A percentile compares a stretch with the other conserved stretches of the same genome.
Evolutionary conservation across 176 grass and related monocot species (phyloP).

Genomic region (Elaeis guineensis): DNA sequence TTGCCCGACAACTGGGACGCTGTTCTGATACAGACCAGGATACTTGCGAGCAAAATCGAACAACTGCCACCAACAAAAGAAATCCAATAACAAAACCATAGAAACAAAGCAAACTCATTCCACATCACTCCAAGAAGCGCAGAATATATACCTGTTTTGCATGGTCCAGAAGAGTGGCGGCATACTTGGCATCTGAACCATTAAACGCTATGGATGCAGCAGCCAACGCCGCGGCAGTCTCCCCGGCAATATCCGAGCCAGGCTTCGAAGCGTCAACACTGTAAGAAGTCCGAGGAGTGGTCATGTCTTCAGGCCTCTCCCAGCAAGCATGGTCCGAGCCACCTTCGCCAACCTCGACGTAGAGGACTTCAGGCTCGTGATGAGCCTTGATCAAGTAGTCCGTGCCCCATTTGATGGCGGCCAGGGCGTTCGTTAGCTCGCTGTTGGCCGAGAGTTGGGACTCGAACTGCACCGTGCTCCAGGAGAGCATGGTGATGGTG

Average conservation of each 20-base stretch:
- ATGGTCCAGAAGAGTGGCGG: conserved; percentile 37
- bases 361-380: conserved; percentile 32
- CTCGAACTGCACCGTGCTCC: conserved; percentile 36
- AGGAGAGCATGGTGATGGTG: conserved; percentile 48
- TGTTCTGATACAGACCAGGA: conserved; percentile 58
- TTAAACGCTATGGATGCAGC: conserved; percentile 41
- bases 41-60: conserved; percentile 50
- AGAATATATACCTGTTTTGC: conserved; percentile 38
- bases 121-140: no score
- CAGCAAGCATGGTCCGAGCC: conserved; percentile 74
- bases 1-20: conserved; percentile 24
- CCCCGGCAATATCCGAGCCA: conserved; percentile 61
- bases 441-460: conserved; percentile 14
- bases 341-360: conserved; percentile 74
- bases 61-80: conserved; percentile 31
- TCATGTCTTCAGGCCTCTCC: conserved; percentile 90
- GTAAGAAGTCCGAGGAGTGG: conserved; percentile 38
- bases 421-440: conserved; percentile 39
- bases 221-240: conserved; percentile 60
- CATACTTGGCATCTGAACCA: neutral
- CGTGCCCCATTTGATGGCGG: conserved; percentile 61
- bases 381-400: conserved; percentile 68
- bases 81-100: no score
- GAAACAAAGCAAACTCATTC: no score
- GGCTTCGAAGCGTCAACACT: conserved; percentile 28